A percentile compares a stretch with the other conserved stretches of the same genome.
Conservation (phyloP, 2,329 filamentous ascomycete genomes). For the Hymenotorrendiella dingleyae region DNA sequence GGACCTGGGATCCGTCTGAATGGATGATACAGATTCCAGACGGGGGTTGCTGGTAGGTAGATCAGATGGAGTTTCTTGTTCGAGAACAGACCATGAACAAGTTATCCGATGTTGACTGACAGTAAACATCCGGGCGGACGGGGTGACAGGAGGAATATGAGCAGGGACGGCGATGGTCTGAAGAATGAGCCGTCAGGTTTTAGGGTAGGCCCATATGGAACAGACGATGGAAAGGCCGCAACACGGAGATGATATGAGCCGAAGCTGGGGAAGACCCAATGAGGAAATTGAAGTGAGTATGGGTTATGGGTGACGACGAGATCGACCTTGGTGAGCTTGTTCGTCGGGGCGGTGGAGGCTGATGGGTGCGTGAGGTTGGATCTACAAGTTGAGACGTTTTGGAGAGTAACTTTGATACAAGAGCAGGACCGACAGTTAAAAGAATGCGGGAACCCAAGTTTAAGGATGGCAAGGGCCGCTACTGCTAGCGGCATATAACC, state of each 20-base stretch:
- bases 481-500: no score
- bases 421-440: constrained; percentile 5
- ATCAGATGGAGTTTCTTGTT: constrained; percentile 35
- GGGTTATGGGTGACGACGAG: background rate
- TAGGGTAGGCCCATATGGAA: background rate
- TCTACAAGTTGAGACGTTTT: constrained; percentile 29
- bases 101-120: constrained; percentile 46
- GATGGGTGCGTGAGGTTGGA: constrained; percentile 11
- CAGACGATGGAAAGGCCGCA: constrained; percentile 3
- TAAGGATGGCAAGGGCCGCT: constrained; percentile 22
- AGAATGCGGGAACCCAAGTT: constrained; percentile 25
- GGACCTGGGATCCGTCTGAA: constrained; percentile 24
- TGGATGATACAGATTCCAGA: constrained; percentile 32
- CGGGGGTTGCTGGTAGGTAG: constrained; percentile 31
- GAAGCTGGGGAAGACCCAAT: constrained; percentile 14
- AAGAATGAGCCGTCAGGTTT: background rate
- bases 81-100: constrained; percentile 44
- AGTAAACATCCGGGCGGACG: constrained; percentile 48
- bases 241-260: constrained; percentile 19
- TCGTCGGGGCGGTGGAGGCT: background rate
- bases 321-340: background rate
- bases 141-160: background rate
- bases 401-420: constrained; percentile 17
- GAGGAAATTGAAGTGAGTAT: background rate
- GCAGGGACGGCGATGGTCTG: background rate